Evolutionary conservation across 1,139 yeast species (phyloP), one percentile per base, ranked within the genome.

Genomic region (Yamadazyma triangularis): DNA sequence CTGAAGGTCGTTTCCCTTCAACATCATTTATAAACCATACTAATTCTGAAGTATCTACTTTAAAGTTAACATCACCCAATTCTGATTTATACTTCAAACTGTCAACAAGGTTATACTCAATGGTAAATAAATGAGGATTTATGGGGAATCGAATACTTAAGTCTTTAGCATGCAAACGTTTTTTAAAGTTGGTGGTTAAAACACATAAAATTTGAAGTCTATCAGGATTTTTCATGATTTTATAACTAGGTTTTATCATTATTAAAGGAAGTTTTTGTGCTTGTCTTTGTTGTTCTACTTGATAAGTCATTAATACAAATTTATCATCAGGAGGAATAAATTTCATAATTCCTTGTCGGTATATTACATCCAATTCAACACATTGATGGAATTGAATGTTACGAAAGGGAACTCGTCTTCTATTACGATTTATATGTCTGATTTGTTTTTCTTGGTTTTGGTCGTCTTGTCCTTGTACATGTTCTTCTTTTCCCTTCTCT

Each of bases 11-110:
- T 31, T 60, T 64, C 2, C 89, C 89, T 15, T 73, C 71, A 25
- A 80, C 51, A 11, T 73, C 59, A 2, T 70, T 73, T 8, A 83
- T 64, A 28, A 64, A 63, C 93, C 93, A 83, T 2, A 75, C 49
- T 3, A 83, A 47, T 36, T 73, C 75, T 15, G 77, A 70, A 19
- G 74, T 66, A 40, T 66, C 61, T 4, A 68, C 50, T 26, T 65
- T 62, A 40, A 49, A 67, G 26, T 53, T 51, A 4, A 67, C 73
- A 15, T 58, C 63, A 1, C 74, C 74, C 27, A 51, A 29, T 40
- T 68, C 73, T 2, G 71, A 51, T 34, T 64, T 66, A 34, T 58
- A 68, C 38, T 65, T 63, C 36, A 68, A 47, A 12, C 49, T 49
- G 11, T 42, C 48, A 3, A 53, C 50, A 25, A 60, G 56, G 37